Evolutionary conservation across 768 basidiomycete genomes (phyloP).

Genomic region (Sarcodon aspratus): DNA sequence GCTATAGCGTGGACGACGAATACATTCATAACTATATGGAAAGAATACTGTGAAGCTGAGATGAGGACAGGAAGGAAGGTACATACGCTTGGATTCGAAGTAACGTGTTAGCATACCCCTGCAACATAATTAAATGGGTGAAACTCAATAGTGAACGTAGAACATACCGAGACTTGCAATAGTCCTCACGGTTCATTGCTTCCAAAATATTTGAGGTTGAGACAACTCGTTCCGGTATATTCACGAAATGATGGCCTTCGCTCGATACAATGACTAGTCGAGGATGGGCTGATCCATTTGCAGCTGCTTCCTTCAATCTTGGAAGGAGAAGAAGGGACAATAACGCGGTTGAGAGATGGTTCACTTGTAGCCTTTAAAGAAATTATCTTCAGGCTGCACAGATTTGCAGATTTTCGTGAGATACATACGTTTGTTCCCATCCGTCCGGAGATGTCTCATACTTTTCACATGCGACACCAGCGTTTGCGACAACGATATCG

Average conservation of each 20-base stretch:
- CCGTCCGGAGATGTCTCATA: conserved; percentile 17
- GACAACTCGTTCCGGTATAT: too few species aligned
- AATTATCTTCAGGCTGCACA: background rate
- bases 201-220: too few species aligned
- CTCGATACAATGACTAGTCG: conserved; percentile 5
- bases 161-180: too few species aligned
- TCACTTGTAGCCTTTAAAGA: conserved; percentile 32
- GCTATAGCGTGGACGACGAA: conserved; percentile 25
- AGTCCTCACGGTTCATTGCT: too few species aligned
- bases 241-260: background rate
- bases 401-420: background rate
- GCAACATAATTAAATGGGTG: too few species aligned
- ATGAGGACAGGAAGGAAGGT: too few species aligned
- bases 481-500: conserved; percentile 18
- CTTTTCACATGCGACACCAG: conserved; percentile 9
- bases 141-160: too few species aligned
- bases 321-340: conserved; percentile 33
- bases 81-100: conserved; percentile 5
- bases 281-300: background rate
- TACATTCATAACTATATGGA: conserved; percentile 13
- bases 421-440: conserved; percentile 16
- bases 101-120: too few species aligned
- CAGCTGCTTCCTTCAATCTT: conserved; percentile 26
- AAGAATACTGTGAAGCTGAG: too few species aligned
- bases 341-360: conserved; percentile 29